These are phyloP conservation scores for Cryphonectria nitschkei DNA, from an alignment of 2,329 filamentous ascomycete species.

Conservation along the genomic window DNA sequence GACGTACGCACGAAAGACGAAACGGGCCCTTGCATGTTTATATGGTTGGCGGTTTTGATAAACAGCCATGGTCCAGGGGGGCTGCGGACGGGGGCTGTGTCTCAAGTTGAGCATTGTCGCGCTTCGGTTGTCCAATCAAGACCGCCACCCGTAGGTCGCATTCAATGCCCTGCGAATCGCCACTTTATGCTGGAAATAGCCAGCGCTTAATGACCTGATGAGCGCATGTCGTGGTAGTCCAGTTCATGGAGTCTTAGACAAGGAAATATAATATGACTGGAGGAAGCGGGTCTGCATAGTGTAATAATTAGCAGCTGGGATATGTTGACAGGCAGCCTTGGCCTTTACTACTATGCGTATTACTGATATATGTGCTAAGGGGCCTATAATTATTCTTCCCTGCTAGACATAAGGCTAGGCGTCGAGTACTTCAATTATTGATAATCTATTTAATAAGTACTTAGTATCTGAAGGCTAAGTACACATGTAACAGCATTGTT, in stretches of 20 bases:
- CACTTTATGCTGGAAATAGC: slow-evolving; percentile 1
- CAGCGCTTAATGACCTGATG: neutral
- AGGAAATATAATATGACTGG: neutral
- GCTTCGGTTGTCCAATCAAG: slow-evolving; percentile 7
- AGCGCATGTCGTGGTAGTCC: neutral
- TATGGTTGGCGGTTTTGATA: neutral
- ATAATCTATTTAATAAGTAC: too few relatives aligned
- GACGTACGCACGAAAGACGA: neutral
- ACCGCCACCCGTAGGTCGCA: neutral
- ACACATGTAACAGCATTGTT: neutral
- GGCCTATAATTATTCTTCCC: neutral
- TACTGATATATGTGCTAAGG: neutral
- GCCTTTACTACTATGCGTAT: neutral
- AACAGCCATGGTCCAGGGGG: neutral
- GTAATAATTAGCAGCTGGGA: too few relatives aligned
- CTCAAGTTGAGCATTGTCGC: slow-evolving; percentile 4
- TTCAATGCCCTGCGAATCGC: neutral
- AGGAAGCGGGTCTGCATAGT: too few relatives aligned
- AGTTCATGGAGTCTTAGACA: neutral
- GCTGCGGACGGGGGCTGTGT: neutral
- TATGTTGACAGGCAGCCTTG: neutral
- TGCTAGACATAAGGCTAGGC: neutral
- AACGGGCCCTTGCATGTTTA: slow-evolving; percentile 1
- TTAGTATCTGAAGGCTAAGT: too few relatives aligned
- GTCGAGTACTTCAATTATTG: neutral